Conservation (phyloP, 352 stramenopile genomes). For the Pythium rishiriense region DNA sequence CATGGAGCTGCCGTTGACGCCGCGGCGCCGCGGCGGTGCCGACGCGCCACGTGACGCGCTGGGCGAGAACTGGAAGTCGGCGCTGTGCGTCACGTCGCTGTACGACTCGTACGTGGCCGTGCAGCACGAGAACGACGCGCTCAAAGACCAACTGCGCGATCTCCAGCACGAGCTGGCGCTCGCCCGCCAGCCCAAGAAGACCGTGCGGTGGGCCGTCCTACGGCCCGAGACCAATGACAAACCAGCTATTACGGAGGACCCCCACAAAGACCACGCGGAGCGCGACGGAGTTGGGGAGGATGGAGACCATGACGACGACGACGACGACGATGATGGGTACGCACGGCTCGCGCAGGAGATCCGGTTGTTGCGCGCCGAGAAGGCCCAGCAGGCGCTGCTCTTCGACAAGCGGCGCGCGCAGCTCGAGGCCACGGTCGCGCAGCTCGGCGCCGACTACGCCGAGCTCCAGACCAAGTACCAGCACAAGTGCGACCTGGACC, state of each 20-base stretch:
- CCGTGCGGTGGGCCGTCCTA: background rate
- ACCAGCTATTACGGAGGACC: no score
- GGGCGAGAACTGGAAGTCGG: conserved; percentile 64
- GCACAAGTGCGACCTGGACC: conserved; percentile 52
- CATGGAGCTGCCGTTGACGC: no score
- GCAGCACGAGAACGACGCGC: conserved; percentile 50
- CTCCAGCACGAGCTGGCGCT: conserved; percentile 34
- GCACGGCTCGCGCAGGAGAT: conserved; percentile 40
- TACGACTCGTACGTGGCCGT: conserved; percentile 73
- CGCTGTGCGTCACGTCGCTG: conserved; percentile 71
- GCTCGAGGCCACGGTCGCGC: conserved; percentile 30
- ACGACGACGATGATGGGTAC: conserved; percentile 22
- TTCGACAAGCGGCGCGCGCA: conserved; percentile 39
- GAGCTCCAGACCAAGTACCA: conserved; percentile 57
- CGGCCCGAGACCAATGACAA: conserved; percentile 15
- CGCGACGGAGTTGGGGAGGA: no score
- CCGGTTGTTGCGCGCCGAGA: conserved; percentile 50
- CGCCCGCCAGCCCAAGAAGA: background rate
- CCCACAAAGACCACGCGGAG: conserved; percentile 1
- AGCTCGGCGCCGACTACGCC: conserved; percentile 36
- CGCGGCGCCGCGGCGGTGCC: background rate
- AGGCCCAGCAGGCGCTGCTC: conserved; percentile 38
- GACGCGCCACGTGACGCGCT: conserved; percentile 25
- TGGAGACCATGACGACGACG: conserved; percentile 13
- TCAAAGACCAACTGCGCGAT: conserved; percentile 34